Conservation (phyloP, 352 stramenopile species). For the Phytophthora boehmeriae region DNA sequence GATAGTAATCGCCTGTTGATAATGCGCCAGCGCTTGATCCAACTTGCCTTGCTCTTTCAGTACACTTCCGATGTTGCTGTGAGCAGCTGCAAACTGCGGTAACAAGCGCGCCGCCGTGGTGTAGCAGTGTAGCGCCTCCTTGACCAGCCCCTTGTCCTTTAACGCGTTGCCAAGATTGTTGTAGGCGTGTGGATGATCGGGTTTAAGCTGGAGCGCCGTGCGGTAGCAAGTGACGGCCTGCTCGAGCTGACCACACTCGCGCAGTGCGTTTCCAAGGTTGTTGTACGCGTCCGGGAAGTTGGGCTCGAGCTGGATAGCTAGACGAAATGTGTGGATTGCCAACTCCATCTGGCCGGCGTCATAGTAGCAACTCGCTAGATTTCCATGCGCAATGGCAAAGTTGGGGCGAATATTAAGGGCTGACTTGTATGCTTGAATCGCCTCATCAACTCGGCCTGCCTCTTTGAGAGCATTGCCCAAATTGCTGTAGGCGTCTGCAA, state of each 20-base stretch:
- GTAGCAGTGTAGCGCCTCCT: conserved; percentile 95
- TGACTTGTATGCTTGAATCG: conserved; percentile 85
- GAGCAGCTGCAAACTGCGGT: conserved; percentile 92
- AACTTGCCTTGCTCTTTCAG: conserved; percentile 95
- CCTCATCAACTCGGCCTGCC: conserved; percentile 64
- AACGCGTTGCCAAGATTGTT: conserved; percentile 94
- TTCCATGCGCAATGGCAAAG: conserved; percentile 93
- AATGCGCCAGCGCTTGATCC: conserved; percentile 93
- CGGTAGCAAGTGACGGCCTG: conserved; percentile 89
- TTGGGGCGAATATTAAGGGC: conserved; percentile 86
- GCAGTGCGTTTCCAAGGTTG: conserved; percentile 93
- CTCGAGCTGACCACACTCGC: conserved; percentile 83
- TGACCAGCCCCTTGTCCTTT: conserved; percentile 93
- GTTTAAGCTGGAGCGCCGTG: conserved; percentile 89
- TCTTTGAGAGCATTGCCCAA: conserved; percentile 88
- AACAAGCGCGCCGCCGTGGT: conserved; percentile 90
- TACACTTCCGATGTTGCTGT: conserved; percentile 95
- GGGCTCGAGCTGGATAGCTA: conserved; percentile 92
- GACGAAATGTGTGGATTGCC: conserved; percentile 88
- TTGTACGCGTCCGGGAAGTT: conserved; percentile 95
- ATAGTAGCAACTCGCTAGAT: conserved; percentile 92
- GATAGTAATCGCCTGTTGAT: conserved; percentile 93
- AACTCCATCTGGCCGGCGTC: conserved; percentile 84
- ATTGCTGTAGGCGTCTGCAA: conserved; percentile 89
- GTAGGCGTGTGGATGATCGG: conserved; percentile 93